These are phyloP conservation scores for Hysterangium stoloniferum DNA, from an alignment of 768 basidiomycete species.

Conservation along the genomic window DNA sequence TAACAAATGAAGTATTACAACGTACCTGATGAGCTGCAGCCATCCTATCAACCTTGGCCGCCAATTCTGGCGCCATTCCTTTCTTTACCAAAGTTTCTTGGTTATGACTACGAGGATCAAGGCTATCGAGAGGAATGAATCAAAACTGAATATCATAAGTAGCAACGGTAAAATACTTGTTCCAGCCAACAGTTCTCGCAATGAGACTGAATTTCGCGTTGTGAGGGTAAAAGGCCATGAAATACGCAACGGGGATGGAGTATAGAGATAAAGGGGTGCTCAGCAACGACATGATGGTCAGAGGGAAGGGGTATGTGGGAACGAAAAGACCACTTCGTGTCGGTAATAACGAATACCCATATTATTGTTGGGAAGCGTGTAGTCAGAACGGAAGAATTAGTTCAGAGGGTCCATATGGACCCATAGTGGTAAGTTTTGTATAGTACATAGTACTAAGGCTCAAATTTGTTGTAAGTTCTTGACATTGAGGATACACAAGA, in stretches of 20 bases:
- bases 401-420: too few species aligned
- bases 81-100: conserved; percentile 17
- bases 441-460: too few species aligned
- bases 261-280: conserved; percentile 25
- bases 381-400: too few species aligned
- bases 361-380: too few species aligned
- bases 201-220: conserved; percentile 20
- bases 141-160: neutral
- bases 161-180: conserved; percentile 24
- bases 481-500: too few species aligned
- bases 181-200: conserved; percentile 23
- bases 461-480: too few species aligned
- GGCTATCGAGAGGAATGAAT: conserved; percentile 16
- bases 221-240: conserved; percentile 27
- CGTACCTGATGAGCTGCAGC: conserved; percentile 27
- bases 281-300: conserved; percentile 9
- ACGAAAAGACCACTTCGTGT: neutral
- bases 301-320: neutral
- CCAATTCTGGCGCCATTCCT: conserved; percentile 19
- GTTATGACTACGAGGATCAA: conserved; percentile 25
- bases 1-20: neutral
- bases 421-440: too few species aligned
- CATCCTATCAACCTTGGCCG: conserved; percentile 26
- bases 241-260: conserved; percentile 31
- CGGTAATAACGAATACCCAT: too few species aligned